A percentile compares a stretch with the other conserved stretches of the same genome.
phyloP scores from a whole-genome alignment of 1,139 yeast genomes.

The Yamadazyma sp. region DNA sequence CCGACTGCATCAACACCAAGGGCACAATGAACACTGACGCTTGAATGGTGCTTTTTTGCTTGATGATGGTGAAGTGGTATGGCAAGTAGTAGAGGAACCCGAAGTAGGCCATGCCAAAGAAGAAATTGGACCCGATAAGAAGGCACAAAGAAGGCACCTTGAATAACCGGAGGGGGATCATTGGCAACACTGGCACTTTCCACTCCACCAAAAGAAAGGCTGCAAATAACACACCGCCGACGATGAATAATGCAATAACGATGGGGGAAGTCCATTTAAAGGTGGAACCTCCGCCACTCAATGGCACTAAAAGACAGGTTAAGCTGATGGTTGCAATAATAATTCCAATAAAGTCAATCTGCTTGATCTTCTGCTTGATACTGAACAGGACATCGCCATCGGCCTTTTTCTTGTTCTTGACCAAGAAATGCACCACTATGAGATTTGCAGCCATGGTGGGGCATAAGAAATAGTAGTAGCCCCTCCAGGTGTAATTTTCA shows the following conservation, averaged over 20 bases:
- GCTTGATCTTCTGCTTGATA: constrained; percentile 31
- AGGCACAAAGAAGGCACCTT: constrained; percentile 39
- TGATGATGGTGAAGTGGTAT: constrained; percentile 50
- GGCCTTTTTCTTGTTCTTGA: constrained; percentile 19
- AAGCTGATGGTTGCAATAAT: constrained; percentile 44
- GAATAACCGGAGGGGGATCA: constrained; percentile 49
- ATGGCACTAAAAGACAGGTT: constrained; percentile 45
- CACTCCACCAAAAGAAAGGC: constrained; percentile 49
- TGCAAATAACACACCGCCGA: constrained; percentile 45
- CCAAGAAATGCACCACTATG: constrained; percentile 22
- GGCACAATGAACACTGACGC: constrained; percentile 45
- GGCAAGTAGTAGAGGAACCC: constrained; percentile 49
- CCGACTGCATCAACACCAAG: constrained; percentile 43
- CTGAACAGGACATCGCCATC: constrained; percentile 22
- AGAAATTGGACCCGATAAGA: constrained; percentile 43
- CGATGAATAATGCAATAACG: constrained; percentile 45
- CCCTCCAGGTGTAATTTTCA: constrained; percentile 45
- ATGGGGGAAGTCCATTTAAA: constrained; percentile 51
- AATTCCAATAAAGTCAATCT: constrained; percentile 53
- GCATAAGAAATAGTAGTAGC: constrained; percentile 43
- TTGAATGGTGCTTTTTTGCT: constrained; percentile 37
- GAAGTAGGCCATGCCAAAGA: constrained; percentile 52
- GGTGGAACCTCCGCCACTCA: constrained; percentile 57
- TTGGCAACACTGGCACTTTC: constrained; percentile 51
- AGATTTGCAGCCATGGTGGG: constrained; percentile 35